Percentiles rank a stretch among this genome's conserved stretches.
phyloP scores from a whole-genome alignment of 2,329 filamentous ascomycete genomes.

The Colletotrichum abscissum region DNA sequence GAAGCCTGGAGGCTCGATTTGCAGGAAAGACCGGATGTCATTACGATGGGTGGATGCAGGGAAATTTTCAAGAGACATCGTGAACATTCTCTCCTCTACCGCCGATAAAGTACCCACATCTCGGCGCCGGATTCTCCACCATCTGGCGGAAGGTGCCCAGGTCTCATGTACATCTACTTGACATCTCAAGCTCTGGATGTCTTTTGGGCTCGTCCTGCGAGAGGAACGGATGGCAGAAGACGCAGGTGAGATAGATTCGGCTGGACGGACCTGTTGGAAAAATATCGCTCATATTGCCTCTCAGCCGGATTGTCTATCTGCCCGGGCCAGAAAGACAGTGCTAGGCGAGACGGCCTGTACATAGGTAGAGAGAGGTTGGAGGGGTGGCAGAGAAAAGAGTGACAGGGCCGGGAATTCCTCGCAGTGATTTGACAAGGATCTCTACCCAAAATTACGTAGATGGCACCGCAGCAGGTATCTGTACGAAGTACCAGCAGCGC shows the following conservation, averaged over 20 bases:
- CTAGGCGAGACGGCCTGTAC: too few relatives aligned
- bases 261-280: constrained; percentile 21
- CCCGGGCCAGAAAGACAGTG: neutral
- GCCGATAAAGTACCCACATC: constrained; percentile 17
- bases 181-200: neutral
- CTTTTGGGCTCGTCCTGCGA: neutral
- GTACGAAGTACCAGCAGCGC: neutral
- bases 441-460: constrained; percentile 24
- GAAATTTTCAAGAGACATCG: constrained; percentile 31
- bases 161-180: constrained; percentile 17
- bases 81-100: constrained; percentile 29
- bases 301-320: constrained; percentile 7
- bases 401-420: constrained; percentile 16
- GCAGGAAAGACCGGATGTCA: neutral
- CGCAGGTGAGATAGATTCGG: constrained; percentile 1
- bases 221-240: neutral
- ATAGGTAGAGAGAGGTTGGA: neutral
- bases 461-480: neutral
- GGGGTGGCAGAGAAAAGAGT: constrained; percentile 1
- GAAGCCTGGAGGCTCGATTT: neutral
- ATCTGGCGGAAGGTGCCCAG: constrained; percentile 7
- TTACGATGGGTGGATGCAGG: neutral
- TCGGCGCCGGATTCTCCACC: constrained; percentile 29
- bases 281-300: constrained; percentile 25
- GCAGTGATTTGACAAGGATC: constrained; percentile 16